Evolutionary conservation across 306 rosid species (phyloP).

Genomic region (Clitoria ternatea): DNA sequence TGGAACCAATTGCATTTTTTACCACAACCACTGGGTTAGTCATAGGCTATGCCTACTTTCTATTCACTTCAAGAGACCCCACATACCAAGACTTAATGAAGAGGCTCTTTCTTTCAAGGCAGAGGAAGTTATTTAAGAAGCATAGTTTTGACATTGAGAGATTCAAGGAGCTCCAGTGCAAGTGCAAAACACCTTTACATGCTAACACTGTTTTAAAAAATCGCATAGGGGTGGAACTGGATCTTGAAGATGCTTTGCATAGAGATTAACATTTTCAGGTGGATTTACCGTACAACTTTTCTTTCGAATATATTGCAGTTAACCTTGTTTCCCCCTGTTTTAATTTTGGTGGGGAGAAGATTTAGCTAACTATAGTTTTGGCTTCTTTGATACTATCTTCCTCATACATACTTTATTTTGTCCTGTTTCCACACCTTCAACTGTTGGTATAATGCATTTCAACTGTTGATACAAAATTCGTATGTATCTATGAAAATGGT

Average conservation of each 20-base stretch:
- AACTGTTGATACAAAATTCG: too few species aligned
- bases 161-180: constrained; percentile 68
- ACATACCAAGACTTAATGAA: constrained; percentile 83
- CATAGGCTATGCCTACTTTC: constrained; percentile 83
- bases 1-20: constrained; percentile 95
- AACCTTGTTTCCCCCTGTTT: constrained; percentile 24
- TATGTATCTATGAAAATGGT: too few species aligned
- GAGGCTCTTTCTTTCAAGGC: constrained; percentile 84
- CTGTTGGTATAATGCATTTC: too few species aligned
- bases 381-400: constrained; percentile 1
- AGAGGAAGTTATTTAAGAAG: constrained; percentile 63
- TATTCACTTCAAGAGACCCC: constrained; percentile 87
- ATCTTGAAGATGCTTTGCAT: constrained; percentile 62
- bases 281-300: background rate
- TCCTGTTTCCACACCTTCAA: too few species aligned
- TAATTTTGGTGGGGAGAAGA: constrained; percentile 19
- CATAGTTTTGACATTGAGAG: constrained; percentile 56
- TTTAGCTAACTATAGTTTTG: constrained; percentile 26
- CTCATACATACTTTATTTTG: too few species aligned
- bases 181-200: constrained; percentile 41
- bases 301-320: background rate
- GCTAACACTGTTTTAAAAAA: constrained; percentile 53
- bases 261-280: constrained; percentile 36
- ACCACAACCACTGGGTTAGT: constrained; percentile 67
- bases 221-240: constrained; percentile 52